Evolutionary conservation across 192 early-diverging fungal genomes (phyloP).

Genomic region (Backusella liffmaniae): DNA sequence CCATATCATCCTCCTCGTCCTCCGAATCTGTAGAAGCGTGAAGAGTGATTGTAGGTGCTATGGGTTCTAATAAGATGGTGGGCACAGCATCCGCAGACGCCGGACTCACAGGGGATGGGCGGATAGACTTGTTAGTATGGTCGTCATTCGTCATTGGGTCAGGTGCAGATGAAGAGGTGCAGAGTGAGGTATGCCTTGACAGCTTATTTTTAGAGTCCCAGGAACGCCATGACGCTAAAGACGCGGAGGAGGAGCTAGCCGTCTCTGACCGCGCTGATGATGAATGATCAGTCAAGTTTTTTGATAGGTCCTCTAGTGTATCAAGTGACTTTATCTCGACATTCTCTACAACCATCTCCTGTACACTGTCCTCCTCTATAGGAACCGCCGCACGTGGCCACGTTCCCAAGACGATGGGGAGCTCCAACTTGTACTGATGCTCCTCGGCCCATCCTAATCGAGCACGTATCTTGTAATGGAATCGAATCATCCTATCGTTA

Average conservation of each 20-base stretch:
- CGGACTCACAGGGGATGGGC: not conserved
- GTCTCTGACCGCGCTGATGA: constrained; percentile 16
- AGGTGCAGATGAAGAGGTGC: constrained; percentile 17
- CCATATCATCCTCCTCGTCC: not conserved
- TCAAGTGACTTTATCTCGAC: not conserved
- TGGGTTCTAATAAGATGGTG: not conserved
- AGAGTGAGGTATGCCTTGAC: constrained; percentile 27
- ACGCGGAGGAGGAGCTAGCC: constrained; percentile 11
- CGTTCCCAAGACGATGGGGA: constrained; percentile 39
- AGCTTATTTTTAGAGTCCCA: constrained; percentile 19
- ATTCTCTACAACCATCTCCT: not conserved
- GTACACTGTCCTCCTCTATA: constrained; percentile 39
- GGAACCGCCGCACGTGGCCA: constrained; percentile 37
- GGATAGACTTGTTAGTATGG: not conserved
- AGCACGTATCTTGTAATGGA: constrained; percentile 32
- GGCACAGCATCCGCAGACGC: not conserved
- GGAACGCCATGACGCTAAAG: constrained; percentile 13
- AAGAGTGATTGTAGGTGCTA: not conserved
- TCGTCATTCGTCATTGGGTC: not conserved
- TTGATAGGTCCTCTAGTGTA: not conserved
- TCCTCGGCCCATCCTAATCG: not conserved
- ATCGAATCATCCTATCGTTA: constrained; percentile 17
- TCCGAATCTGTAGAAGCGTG: not conserved
- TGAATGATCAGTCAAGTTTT: not conserved
- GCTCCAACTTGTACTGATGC: constrained; percentile 17